Conservation (phyloP, 2,329 filamentous ascomycete genomes). For the Zasmidium citrigriseum region DNA sequence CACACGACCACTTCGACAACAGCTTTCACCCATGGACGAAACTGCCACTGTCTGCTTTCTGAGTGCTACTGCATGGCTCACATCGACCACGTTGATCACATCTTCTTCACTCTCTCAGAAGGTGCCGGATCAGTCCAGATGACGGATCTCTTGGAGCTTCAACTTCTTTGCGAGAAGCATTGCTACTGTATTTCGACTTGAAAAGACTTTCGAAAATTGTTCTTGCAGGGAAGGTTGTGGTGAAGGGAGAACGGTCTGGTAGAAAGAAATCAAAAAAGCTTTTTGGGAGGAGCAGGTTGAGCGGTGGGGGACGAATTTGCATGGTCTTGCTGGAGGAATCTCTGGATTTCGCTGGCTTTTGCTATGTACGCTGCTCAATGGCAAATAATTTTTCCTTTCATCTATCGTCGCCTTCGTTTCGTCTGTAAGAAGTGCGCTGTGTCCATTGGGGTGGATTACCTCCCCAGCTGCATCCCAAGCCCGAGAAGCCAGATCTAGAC, state of each 20-base stretch:
- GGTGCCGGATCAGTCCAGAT: constrained; percentile 33
- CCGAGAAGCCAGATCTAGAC: too few relatives aligned
- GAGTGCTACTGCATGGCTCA: constrained; percentile 20
- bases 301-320: constrained; percentile 1
- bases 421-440: too few relatives aligned
- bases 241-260: constrained; percentile 16
- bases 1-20: constrained; percentile 14
- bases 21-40: constrained; percentile 20
- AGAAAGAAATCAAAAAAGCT: constrained; percentile 22
- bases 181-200: not conserved
- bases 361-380: constrained; percentile 15
- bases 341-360: constrained; percentile 2
- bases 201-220: not conserved
- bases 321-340: constrained; percentile 1
- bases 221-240: not conserved
- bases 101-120: constrained; percentile 33
- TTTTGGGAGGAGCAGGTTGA: constrained; percentile 11
- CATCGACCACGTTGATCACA: constrained; percentile 32
- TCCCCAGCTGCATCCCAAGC: too few relatives aligned
- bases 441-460: too few relatives aligned
- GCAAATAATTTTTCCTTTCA: not conserved
- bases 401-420: not conserved
- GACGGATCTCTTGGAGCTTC: constrained; percentile 2
- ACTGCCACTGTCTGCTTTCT: constrained; percentile 8
- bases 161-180: not conserved